phyloP scores from a whole-genome alignment of 345 rosid genomes.

The Eucalyptus curtisii region DNA sequence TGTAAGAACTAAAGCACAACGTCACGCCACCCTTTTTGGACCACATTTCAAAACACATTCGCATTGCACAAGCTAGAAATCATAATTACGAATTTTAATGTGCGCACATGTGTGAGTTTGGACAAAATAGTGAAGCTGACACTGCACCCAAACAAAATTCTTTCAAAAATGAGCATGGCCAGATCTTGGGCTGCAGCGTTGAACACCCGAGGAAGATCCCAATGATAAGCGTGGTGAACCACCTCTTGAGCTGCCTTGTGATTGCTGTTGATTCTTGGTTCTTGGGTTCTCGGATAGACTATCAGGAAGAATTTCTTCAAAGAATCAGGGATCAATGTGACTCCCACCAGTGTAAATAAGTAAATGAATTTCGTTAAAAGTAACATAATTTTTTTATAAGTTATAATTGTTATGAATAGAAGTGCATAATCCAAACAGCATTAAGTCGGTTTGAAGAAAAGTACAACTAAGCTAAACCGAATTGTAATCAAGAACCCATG shows the following conservation, averaged over 20 bases:
- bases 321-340: background rate
- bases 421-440: background rate
- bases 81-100: background rate
- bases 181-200: background rate
- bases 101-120: background rate
- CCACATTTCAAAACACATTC: background rate
- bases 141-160: background rate
- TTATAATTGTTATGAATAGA: background rate
- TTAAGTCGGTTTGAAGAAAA: background rate
- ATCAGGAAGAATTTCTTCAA: background rate
- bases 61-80: background rate
- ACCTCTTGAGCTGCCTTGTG: background rate
- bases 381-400: too few relatives aligned
- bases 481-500: background rate
- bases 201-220: background rate
- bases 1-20: background rate
- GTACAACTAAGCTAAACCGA: background rate
- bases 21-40: background rate
- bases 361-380: background rate
- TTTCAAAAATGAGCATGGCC: background rate
- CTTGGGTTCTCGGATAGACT: background rate
- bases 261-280: background rate
- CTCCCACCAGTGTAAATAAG: background rate
- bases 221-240: background rate
- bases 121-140: background rate